phyloP scores from a whole-genome alignment of 2,329 filamentous ascomycete genomes.

The Emydomyces testavorans region DNA sequence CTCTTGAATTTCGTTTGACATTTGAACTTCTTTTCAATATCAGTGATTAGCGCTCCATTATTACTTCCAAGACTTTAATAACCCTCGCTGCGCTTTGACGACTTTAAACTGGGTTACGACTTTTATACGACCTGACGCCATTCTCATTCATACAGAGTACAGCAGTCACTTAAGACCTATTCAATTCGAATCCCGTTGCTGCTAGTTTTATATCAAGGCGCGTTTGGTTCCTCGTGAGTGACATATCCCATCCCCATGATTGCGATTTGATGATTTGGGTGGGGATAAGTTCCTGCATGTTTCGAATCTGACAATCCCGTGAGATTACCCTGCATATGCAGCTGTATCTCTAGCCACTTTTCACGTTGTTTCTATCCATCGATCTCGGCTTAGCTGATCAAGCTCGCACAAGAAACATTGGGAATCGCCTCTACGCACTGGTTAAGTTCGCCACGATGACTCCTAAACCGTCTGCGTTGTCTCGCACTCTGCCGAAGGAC shows the following conservation, averaged over 20 bases:
- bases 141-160: not conserved
- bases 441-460: conserved; percentile 24
- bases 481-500: conserved; percentile 38
- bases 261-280: not conserved
- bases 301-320: not conserved
- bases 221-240: not conserved
- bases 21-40: not conserved
- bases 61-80: conserved; percentile 4
- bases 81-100: conserved; percentile 9
- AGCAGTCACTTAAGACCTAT: not conserved
- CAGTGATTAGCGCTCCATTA: not conserved
- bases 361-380: not conserved
- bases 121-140: conserved; percentile 4
- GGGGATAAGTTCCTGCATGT: not conserved
- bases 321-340: not conserved
- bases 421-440: not conserved
- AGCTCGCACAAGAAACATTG: not conserved
- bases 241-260: not conserved
- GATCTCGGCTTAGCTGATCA: not conserved
- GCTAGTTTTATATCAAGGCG: not conserved
- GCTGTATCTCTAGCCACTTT: not conserved
- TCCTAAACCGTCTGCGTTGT: conserved; percentile 31
- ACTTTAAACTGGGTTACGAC: conserved; percentile 4
- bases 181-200: not conserved
- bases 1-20: conserved; percentile 1